Base-by-base conservation (phyloP, 2,329 filamentous ascomycete species). In the Epichloe gansuensis region DNA sequence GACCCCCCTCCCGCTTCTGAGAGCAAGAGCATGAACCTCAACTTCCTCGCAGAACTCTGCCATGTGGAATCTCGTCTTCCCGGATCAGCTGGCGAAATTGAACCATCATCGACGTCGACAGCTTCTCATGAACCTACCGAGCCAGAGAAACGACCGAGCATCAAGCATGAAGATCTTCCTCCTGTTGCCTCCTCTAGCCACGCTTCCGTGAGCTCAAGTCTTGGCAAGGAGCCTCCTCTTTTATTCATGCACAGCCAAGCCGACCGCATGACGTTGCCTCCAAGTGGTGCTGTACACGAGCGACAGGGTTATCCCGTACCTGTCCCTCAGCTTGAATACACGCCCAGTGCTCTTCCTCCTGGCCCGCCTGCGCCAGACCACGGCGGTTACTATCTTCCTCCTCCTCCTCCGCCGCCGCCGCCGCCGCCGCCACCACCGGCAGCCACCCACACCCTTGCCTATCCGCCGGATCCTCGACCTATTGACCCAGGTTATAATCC, bases 41-140 rank as follows among this genome's bases (percentile, higher is more conserved):
- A 66, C 52, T 54, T 66, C 7, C 58, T 70, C 27, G 66, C 68
- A 11, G 60, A 66, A 53, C 49, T 70, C 39, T 69, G 66, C 59
- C 62, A 63, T 23, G 56, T 66, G 13, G 62, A 65, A 40, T 58
- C 59, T 34, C 58, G 59, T 25, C 57, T 62, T 5, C 59, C 60
- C 4, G 59, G 57, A 17, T 51, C 60, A 17, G 50, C 53, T 17
- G 54, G 50, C 23, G 40, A 58, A 9, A 39, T 46, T 42, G 35
- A 55, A 31, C 38, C 34, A 15, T 4, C 44, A 2, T 40, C 49
- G 15, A 42, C n/a, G 2, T 43, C 45, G 12, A 35, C 41, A 13
- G 45, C 41, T 13, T 34, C 38, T 31, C 27, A 9, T 4, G 15
- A 21, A 23, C 25, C 41, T n/a, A 13, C 42, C 15, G 53, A 52